These are phyloP conservation scores for Ustulina deusta DNA, from an alignment of 2,329 filamentous ascomycete species.

Conservation along the genomic window DNA sequence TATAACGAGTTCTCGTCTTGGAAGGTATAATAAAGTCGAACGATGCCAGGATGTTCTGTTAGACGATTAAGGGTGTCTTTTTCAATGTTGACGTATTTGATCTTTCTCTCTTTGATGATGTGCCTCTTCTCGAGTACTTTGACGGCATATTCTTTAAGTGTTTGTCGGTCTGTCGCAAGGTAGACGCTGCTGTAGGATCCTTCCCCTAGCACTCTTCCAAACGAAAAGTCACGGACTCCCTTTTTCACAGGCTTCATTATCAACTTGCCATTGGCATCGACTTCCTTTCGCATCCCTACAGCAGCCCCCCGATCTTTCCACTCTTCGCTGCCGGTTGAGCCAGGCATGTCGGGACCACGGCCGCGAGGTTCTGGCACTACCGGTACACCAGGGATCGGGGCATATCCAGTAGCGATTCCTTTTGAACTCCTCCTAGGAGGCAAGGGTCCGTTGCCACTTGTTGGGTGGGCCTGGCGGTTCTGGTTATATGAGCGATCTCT, in stretches of 20 bases:
- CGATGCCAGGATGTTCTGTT: constrained; percentile 95
- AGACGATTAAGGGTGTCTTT: constrained; percentile 97
- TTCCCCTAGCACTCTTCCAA: constrained; percentile 90
- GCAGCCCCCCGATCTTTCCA: constrained; percentile 98
- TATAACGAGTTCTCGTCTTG: constrained; percentile 97
- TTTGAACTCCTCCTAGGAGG: constrained; percentile 83
- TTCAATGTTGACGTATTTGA: constrained; percentile 99
- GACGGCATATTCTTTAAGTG: constrained; percentile 94
- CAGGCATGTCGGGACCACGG: constrained; percentile 56
- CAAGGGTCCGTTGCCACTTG: constrained; percentile 69
- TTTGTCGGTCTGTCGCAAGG: constrained; percentile 92
- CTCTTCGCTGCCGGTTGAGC: constrained; percentile 79
- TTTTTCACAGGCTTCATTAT: constrained; percentile 91
- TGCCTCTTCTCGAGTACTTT: constrained; percentile 98
- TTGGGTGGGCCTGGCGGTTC: constrained; percentile 63
- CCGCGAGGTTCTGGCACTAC: constrained; percentile 47
- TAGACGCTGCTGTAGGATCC: constrained; percentile 98
- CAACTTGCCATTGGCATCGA: constrained; percentile 85
- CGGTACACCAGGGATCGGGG: constrained; percentile 60
- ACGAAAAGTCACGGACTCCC: constrained; percentile 95
- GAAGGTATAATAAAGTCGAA: constrained; percentile 97
- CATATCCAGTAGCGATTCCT: constrained; percentile 71
- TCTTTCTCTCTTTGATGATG: constrained; percentile 99
- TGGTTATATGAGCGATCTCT: constrained; percentile 76
- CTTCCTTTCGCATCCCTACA: constrained; percentile 81